Evolutionary conservation across 805 yeast genomes (phyloP).

Genomic region (Deakozyma indianensis): DNA sequence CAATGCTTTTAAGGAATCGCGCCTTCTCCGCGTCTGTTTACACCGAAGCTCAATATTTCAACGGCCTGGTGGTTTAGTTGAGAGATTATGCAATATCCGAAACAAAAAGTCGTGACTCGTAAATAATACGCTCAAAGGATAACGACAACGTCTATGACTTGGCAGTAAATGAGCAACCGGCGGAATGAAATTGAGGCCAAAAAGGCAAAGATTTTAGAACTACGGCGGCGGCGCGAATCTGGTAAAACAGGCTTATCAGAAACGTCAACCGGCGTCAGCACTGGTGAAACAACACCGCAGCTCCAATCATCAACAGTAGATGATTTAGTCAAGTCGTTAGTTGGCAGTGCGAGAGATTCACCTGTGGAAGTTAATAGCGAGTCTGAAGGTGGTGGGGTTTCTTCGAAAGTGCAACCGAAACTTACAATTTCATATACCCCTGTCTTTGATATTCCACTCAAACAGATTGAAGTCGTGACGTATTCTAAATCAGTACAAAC

Average conservation of each 20-base stretch:
- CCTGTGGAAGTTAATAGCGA: not conserved
- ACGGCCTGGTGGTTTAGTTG: no score
- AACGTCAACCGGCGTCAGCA: conserved; percentile 4
- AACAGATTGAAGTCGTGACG: not conserved
- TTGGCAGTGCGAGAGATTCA: conserved; percentile 7
- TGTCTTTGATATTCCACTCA: not conserved
- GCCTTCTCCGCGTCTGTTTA: no score
- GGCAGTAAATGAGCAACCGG: conserved; percentile 13
- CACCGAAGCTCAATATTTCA: no score
- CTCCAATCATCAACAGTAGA: conserved; percentile 10
- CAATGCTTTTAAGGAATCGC: no score
- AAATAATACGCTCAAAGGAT: no score
- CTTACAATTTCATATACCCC: not conserved
- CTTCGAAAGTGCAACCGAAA: no score
- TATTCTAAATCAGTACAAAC: not conserved
- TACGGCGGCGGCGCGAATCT: conserved; percentile 31
- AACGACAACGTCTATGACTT: no score
- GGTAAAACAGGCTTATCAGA: conserved; percentile 1
- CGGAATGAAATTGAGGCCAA: conserved; percentile 38
- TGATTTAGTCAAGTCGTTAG: conserved; percentile 15
- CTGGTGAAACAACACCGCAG: not conserved
- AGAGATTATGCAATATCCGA: no score
- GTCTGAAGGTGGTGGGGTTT: not conserved
- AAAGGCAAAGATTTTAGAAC: conserved; percentile 33
- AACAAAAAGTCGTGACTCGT: no score